Evolutionary conservation across 352 stramenopile species (phyloP).

Genomic region (Pythium vanterpoolii): DNA sequence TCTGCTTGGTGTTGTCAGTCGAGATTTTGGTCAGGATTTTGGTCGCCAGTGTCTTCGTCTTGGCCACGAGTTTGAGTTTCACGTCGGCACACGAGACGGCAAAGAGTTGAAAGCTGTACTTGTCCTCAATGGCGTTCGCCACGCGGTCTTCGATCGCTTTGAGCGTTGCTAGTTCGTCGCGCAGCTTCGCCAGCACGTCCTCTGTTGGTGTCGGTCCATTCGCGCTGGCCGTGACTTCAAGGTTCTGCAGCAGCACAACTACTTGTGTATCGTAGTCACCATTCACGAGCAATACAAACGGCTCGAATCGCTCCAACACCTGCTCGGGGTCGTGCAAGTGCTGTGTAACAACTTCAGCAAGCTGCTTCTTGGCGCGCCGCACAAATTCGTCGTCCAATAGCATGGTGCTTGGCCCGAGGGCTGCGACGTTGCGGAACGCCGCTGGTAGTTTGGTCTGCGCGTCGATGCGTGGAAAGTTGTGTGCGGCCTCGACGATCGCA

Average conservation of each 20-base stretch:
- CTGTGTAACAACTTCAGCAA: slow-evolving; percentile 48
- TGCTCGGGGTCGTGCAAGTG: slow-evolving; percentile 66
- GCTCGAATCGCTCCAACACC: slow-evolving; percentile 70
- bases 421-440: slow-evolving; percentile 50
- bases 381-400: slow-evolving; percentile 75
- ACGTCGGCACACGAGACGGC: slow-evolving; percentile 84
- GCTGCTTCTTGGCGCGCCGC: slow-evolving; percentile 54
- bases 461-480: slow-evolving; percentile 89
- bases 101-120: slow-evolving; percentile 89
- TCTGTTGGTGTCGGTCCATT: slow-evolving; percentile 19
- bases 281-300: slow-evolving; percentile 77
- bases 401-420: slow-evolving; percentile 86
- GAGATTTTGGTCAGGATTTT: slow-evolving; percentile 83
- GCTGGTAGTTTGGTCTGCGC: slow-evolving; percentile 68
- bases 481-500: slow-evolving; percentile 73
- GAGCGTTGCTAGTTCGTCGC: slow-evolving; percentile 52
- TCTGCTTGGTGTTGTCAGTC: slow-evolving; percentile 83
- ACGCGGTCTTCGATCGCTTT: slow-evolving; percentile 49
- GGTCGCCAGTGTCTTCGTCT: slow-evolving; percentile 62
- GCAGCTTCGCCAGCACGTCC: slow-evolving; percentile 46
- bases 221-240: background rate
- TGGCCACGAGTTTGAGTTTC: slow-evolving; percentile 81
- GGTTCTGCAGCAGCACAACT: slow-evolving; percentile 34
- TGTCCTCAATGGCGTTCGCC: slow-evolving; percentile 57
- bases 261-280: slow-evolving; percentile 73